Conservation (phyloP, 2,329 filamentous ascomycete species). For the Orbilia ellipsospora region DNA sequence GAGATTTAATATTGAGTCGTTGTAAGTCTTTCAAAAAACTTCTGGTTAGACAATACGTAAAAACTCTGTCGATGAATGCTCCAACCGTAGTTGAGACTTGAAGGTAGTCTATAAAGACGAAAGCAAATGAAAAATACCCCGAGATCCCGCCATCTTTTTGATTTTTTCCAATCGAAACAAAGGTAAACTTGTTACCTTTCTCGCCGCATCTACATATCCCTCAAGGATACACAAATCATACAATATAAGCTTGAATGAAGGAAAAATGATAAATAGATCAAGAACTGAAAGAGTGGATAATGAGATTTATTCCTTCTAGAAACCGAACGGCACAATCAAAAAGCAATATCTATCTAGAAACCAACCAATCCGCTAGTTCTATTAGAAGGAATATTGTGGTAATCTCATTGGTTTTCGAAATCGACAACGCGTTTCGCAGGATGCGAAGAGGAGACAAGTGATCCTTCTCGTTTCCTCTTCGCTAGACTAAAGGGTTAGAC, state of each 20-base stretch:
- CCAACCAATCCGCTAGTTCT: background rate
- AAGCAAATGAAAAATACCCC: background rate
- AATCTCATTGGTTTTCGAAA: conserved; percentile 53
- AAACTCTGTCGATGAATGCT: too few species aligned
- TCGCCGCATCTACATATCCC: too few species aligned
- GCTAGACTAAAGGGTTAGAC: conserved; percentile 54
- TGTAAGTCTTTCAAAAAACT: too few species aligned
- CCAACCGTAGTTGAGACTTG: too few species aligned
- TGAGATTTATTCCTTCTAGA: background rate
- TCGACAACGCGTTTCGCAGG: conserved; percentile 47
- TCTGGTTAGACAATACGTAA: too few species aligned
- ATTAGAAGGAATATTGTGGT: background rate
- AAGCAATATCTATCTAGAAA: background rate
- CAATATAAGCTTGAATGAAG: too few species aligned
- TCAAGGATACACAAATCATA: too few species aligned
- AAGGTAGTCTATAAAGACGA: background rate
- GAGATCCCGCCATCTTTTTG: too few species aligned
- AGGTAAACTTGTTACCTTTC: too few species aligned
- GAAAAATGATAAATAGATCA: background rate
- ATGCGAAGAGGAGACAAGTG: conserved; percentile 55
- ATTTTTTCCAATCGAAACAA: too few species aligned
- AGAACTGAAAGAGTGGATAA: conserved; percentile 10
- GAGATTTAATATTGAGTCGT: too few species aligned
- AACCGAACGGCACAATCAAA: conserved; percentile 8
- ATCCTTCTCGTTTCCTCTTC: conserved; percentile 56